Conservation (phyloP, 208 protist genomes). For the Leishmania arabica region DNA sequence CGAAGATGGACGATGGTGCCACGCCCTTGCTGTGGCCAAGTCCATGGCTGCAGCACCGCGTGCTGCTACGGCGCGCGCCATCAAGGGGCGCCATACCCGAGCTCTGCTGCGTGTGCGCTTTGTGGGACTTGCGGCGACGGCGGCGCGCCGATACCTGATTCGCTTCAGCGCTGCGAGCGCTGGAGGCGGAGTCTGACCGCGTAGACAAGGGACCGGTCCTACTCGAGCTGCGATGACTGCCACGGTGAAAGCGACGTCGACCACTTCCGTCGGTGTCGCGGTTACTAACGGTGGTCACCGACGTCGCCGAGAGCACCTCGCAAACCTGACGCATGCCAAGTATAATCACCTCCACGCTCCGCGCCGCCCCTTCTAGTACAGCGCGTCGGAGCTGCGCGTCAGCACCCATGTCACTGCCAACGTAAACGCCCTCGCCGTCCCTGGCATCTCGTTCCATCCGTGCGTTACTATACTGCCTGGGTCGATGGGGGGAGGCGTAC, state of each 20-base stretch:
- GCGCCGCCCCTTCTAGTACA: slow-evolving; percentile 21
- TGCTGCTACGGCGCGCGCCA: background rate
- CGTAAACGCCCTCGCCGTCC: background rate
- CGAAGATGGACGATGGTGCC: background rate
- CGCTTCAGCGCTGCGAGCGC: background rate
- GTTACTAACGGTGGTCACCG: background rate
- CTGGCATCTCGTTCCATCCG: background rate
- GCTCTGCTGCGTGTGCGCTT: background rate
- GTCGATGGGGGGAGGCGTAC: background rate
- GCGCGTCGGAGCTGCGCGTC: slow-evolving; percentile 13
- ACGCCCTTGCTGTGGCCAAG: background rate
- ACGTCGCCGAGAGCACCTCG: slow-evolving; percentile 2
- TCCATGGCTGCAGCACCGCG: background rate
- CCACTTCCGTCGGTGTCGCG: background rate
- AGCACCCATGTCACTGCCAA: background rate
- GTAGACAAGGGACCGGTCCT: background rate
- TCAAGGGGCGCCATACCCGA: background rate
- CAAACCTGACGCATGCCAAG: slow-evolving; percentile 28
- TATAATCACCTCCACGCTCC: slow-evolving; percentile 22
- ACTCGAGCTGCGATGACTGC: background rate
- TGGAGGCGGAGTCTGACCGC: background rate
- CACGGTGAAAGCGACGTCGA: background rate
- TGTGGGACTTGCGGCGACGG: background rate
- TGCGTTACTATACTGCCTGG: background rate
- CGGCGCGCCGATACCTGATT: background rate